Percentiles rank a stretch among this genome's conserved stretches.
Evolutionary conservation across 164 flowering plant genomes (phyloP).

Genomic region (Vitis amurensis): DNA sequence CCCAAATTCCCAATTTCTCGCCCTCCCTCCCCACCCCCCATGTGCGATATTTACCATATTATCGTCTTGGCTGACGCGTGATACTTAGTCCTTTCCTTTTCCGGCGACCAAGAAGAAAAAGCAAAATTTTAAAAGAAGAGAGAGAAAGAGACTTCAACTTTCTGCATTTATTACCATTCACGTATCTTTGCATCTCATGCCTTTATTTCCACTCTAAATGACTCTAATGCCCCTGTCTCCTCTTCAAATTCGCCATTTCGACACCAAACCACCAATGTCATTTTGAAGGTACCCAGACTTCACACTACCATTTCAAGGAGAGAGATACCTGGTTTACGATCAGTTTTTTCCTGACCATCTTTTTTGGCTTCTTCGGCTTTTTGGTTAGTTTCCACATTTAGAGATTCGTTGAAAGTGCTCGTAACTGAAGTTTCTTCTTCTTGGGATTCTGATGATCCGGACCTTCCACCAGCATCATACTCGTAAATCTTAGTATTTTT

Average conservation of each 20-base stretch:
- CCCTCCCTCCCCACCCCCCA: too few relatives aligned
- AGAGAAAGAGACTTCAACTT: slow-evolving; percentile 24
- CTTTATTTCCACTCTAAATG: neutral
- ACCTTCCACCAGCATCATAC: too few relatives aligned
- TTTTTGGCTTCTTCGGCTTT: fast-evolving
- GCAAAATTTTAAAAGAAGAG: slow-evolving; percentile 7
- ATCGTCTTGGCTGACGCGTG: slow-evolving; percentile 24
- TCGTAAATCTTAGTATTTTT: too few relatives aligned
- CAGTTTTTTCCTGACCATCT: too few relatives aligned
- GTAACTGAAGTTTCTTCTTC: too few relatives aligned
- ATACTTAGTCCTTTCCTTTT: slow-evolving; percentile 21
- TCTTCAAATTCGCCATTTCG: neutral
- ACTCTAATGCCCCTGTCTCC: neutral
- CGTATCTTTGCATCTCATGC: slow-evolving; percentile 12
- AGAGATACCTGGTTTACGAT: too few relatives aligned
- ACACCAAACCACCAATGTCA: too few relatives aligned
- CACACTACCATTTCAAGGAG: too few relatives aligned
- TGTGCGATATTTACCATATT: neutral
- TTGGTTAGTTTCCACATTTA: too few relatives aligned
- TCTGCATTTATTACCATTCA: slow-evolving; percentile 30
- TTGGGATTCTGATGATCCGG: too few relatives aligned
- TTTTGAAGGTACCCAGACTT: too few relatives aligned
- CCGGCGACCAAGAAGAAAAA: slow-evolving; percentile 10
- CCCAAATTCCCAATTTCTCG: neutral
- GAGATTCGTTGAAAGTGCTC: too few relatives aligned